Conservation (phyloP, 2,329 filamentous ascomycete genomes). For the Trichoderma aggressivum region DNA sequence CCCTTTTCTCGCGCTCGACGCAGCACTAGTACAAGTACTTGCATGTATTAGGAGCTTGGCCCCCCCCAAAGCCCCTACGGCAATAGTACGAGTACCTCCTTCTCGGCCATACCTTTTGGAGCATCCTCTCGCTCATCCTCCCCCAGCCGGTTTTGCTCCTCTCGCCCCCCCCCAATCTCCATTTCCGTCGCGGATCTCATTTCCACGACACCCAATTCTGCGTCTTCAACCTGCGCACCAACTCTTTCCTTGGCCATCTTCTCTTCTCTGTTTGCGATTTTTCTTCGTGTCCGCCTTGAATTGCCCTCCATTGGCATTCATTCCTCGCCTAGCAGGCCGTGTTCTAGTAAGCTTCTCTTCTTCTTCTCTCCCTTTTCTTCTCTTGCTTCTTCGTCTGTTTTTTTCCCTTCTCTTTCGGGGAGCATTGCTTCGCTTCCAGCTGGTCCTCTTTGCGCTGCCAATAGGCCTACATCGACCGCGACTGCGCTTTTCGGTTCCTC, state of each 20-base stretch:
- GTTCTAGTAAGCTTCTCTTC: slow-evolving; percentile 1
- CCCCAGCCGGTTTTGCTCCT: slow-evolving; percentile 19
- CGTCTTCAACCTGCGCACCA: slow-evolving; percentile 18
- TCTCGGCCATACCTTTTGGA: slow-evolving; percentile 12
- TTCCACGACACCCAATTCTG: slow-evolving; percentile 18
- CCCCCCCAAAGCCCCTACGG: slow-evolving; percentile 1
- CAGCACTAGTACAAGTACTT: slow-evolving; percentile 13
- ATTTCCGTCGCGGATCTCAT: slow-evolving; percentile 21
- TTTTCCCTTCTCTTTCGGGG: neutral
- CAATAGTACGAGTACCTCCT: slow-evolving; percentile 13
- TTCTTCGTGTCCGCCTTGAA: slow-evolving; percentile 21
- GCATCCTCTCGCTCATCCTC: slow-evolving; percentile 11
- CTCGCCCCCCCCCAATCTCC: slow-evolving; percentile 17
- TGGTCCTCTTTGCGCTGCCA: slow-evolving; percentile 8
- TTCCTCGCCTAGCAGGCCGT: slow-evolving; percentile 21
- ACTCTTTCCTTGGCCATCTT: slow-evolving; percentile 21
- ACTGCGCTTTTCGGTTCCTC: slow-evolving; percentile 5
- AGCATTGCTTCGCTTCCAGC: slow-evolving; percentile 9
- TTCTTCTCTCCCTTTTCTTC: neutral
- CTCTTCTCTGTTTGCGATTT: slow-evolving; percentile 20
- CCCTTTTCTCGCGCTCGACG: slow-evolving; percentile 7
- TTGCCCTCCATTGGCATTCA: slow-evolving; percentile 20
- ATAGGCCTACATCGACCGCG: slow-evolving; percentile 3
- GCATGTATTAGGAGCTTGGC: neutral
- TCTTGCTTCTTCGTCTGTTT: neutral